phyloP scores from a whole-genome alignment of 2,329 filamentous ascomycete genomes.

The Lecanicillium sp. region DNA sequence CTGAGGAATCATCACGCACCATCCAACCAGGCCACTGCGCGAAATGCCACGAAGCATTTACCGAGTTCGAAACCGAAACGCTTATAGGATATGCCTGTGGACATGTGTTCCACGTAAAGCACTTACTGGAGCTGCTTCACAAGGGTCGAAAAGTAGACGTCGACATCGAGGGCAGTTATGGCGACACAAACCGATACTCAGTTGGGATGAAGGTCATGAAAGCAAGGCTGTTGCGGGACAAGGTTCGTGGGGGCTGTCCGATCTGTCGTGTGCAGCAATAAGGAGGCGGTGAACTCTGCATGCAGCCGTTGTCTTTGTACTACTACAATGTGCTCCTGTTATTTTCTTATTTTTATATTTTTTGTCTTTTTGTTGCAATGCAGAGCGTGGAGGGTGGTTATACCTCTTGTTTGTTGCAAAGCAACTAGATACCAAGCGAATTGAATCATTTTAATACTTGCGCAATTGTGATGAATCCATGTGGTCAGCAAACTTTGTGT shows the following conservation, averaged over 20 bases:
- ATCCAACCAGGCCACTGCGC: constrained; percentile 50
- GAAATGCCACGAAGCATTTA: constrained; percentile 46
- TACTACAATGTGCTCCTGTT: too few species aligned
- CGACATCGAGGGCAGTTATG: constrained; percentile 33
- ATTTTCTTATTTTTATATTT: constrained; percentile 1
- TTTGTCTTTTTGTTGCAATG: not conserved
- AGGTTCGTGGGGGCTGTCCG: constrained; percentile 57
- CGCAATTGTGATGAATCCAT: not conserved
- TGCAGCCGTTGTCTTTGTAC: not conserved
- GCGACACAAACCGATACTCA: constrained; percentile 45
- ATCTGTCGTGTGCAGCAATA: constrained; percentile 34
- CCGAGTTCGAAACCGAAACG: constrained; percentile 58
- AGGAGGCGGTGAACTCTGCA: not conserved
- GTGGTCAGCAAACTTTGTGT: not conserved
- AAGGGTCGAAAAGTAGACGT: constrained; percentile 37
- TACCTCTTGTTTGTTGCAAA: too few species aligned
- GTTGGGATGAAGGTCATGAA: constrained; percentile 84
- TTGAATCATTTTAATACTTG: too few species aligned
- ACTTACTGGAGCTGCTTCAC: constrained; percentile 51
- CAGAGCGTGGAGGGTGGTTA: too few species aligned
- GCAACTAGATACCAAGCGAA: too few species aligned
- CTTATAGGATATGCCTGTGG: constrained; percentile 75
- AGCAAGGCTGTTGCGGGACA: constrained; percentile 67
- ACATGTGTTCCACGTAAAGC: constrained; percentile 71
- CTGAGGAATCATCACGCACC: constrained; percentile 14